Conservation (phyloP, 140 eudicot genomes). For the Senecio squalidus region DNA sequence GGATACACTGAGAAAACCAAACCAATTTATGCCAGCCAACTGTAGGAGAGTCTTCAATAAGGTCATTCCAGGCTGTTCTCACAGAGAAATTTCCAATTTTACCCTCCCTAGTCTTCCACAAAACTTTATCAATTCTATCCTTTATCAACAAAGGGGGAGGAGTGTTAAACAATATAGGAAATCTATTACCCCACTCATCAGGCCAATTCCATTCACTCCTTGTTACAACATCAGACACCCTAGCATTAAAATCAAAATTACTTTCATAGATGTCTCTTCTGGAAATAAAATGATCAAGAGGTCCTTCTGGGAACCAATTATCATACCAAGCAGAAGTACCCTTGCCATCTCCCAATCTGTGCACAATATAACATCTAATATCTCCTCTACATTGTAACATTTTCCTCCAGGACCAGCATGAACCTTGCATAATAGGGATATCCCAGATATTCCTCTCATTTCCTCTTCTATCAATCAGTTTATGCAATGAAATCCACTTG, state of each 20-base stretch:
- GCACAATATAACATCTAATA: neutral
- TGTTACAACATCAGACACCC: neutral
- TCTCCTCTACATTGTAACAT: neutral
- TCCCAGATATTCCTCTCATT: too few species aligned
- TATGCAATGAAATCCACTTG: too few species aligned
- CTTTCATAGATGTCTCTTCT: neutral
- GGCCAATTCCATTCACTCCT: neutral
- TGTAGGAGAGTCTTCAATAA: neutral
- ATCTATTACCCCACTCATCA: accelerated
- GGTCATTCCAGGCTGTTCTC: neutral
- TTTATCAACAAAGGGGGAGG: neutral
- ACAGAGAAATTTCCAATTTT: neutral
- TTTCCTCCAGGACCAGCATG: too few species aligned
- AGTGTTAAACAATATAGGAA: neutral
- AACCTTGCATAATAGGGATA: too few species aligned
- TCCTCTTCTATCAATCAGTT: too few species aligned
- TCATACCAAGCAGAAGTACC: neutral
- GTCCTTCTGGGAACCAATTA: neutral
- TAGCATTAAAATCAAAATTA: neutral
- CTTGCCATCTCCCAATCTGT: neutral
- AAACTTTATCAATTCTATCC: neutral
- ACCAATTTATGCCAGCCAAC: neutral
- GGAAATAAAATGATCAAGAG: neutral
- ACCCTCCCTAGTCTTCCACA: neutral
- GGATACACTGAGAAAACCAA: neutral